phyloP scores from a whole-genome alignment of 768 basidiomycete species.

The Psilocybe cyanescens region DNA sequence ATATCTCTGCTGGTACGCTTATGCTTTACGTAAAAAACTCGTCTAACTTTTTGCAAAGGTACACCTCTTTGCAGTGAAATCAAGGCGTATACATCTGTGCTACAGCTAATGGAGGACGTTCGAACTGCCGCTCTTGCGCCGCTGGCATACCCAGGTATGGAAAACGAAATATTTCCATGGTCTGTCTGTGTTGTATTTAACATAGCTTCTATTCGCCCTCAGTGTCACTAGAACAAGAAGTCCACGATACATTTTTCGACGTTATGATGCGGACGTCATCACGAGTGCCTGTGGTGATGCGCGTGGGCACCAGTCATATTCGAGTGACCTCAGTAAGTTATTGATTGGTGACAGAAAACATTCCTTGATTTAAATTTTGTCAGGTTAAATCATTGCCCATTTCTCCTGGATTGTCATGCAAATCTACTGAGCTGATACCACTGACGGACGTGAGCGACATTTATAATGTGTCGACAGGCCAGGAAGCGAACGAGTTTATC shows the following conservation, averaged over 20 bases:
- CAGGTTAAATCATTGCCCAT: conserved; percentile 75
- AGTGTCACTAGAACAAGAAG: conserved; percentile 71
- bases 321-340: conserved; percentile 73
- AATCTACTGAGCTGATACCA: conserved; percentile 81
- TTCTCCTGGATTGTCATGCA: conserved; percentile 69
- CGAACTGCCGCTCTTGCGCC: conserved; percentile 49
- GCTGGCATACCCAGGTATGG: conserved; percentile 60
- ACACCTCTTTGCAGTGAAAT: conserved; percentile 54
- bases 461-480: conserved; percentile 78
- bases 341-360: background rate
- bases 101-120: conserved; percentile 61
- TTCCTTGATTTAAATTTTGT: background rate
- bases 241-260: conserved; percentile 53
- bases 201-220: conserved; percentile 4
- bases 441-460: conserved; percentile 85
- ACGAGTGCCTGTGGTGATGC: conserved; percentile 72
- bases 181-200: background rate
- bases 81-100: conserved; percentile 64
- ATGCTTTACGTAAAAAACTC: background rate
- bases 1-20: conserved; percentile 57
- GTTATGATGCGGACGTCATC: conserved; percentile 72
- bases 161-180: background rate
- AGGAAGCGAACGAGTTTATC: conserved; percentile 78
- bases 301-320: conserved; percentile 71
- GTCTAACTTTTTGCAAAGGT: conserved; percentile 36